Conservation (phyloP, 805 yeast species). For the Scheffersomyces spartinae region DNA sequence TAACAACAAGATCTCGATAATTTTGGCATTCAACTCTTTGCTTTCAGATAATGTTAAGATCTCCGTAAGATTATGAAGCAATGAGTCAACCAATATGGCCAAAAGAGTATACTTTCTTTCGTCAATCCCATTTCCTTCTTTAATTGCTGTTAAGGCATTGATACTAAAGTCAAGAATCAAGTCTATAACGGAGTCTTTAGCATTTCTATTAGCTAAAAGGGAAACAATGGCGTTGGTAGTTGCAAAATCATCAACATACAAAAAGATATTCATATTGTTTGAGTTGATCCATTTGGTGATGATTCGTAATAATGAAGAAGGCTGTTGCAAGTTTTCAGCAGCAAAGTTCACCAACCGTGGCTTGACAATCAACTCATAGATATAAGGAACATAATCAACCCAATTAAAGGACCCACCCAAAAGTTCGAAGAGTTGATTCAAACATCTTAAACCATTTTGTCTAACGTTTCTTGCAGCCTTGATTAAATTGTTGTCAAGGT, state of each 20-base stretch:
- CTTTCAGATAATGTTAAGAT: conserved; percentile 31
- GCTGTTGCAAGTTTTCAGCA: conserved; percentile 69
- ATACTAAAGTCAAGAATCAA: conserved; percentile 44
- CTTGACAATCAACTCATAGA: conserved; percentile 42
- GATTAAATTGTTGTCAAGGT: conserved; percentile 9
- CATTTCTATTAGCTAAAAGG: conserved; percentile 39
- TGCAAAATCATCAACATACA: conserved; percentile 43
- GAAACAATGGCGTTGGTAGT: conserved; percentile 46
- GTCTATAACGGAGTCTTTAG: conserved; percentile 55
- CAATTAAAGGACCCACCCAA: conserved; percentile 46
- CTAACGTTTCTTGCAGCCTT: conserved; percentile 51
- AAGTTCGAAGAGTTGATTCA: conserved; percentile 43
- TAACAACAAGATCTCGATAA: conserved; percentile 38
- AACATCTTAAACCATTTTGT: conserved; percentile 53
- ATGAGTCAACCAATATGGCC: conserved; percentile 46
- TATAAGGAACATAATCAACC: conserved; percentile 36
- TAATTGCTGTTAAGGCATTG: conserved; percentile 26
- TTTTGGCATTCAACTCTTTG: conserved; percentile 38
- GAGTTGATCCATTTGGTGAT: conserved; percentile 43
- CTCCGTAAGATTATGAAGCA: conserved; percentile 39
- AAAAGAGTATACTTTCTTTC: conserved; percentile 36
- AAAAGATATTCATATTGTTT: conserved; percentile 31
- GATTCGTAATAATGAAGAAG: conserved; percentile 64
- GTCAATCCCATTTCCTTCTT: conserved; percentile 23
- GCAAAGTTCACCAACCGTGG: conserved; percentile 65